Evolutionary conservation across 768 basidiomycete species (phyloP).

Genomic region (Boletus rex-veris): DNA sequence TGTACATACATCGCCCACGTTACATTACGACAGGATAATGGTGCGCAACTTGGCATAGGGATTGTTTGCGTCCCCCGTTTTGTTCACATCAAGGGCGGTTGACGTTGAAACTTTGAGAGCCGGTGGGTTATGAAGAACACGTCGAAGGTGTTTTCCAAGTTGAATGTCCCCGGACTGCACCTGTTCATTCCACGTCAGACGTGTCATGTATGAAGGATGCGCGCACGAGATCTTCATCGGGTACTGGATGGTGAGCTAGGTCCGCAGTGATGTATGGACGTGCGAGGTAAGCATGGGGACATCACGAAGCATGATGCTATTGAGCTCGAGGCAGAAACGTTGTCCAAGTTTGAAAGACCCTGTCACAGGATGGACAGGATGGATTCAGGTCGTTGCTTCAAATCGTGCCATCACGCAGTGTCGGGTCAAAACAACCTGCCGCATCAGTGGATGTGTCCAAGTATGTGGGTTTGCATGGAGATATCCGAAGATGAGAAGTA

Average conservation of each 20-base stretch:
- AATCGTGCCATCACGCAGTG: conserved; percentile 5
- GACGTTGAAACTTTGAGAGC: background rate
- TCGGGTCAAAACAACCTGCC: background rate
- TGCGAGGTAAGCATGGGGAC: conserved; percentile 11
- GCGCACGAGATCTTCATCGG: conserved; percentile 21
- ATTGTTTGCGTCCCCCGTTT: conserved; percentile 8
- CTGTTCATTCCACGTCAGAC: conserved; percentile 1
- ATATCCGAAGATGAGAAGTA: too few species aligned
- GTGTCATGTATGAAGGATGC: too few species aligned
- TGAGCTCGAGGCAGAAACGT: conserved; percentile 26
- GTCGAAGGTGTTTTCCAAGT: conserved; percentile 11
- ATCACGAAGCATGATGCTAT: conserved; percentile 10
- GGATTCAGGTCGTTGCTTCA: background rate
- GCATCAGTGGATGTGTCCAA: background rate
- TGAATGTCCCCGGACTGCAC: conserved; percentile 11
- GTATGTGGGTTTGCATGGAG: background rate
- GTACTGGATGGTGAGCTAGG: conserved; percentile 21
- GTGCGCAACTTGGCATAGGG: conserved; percentile 3
- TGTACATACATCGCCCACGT: conserved; percentile 26
- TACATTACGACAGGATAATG: conserved; percentile 16
- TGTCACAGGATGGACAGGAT: conserved; percentile 10
- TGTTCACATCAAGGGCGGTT: conserved; percentile 10
- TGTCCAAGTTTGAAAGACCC: conserved; percentile 22
- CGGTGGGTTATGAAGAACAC: conserved; percentile 24
- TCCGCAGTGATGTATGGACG: conserved; percentile 25